Conservation (phyloP, 495 filamentous ascomycete genomes). For the Penicilliopsis zonata region DNA sequence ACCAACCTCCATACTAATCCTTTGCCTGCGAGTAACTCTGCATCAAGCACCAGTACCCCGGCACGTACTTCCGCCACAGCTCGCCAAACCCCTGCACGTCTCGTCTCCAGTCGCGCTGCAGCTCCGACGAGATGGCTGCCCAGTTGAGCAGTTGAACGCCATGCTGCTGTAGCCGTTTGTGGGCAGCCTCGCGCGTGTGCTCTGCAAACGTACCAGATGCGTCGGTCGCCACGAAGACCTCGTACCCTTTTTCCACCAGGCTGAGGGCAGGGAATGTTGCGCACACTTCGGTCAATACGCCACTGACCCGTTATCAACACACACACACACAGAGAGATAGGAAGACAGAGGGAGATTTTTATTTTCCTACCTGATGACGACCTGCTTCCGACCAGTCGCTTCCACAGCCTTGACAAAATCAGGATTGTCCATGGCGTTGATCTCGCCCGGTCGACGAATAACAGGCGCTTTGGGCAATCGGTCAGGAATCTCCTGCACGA, state of each 20-base stretch:
- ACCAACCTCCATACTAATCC: too few species aligned
- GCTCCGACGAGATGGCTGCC: conserved; percentile 43
- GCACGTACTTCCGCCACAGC: too few species aligned
- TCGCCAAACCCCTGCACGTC: too few species aligned
- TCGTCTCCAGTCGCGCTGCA: conserved; percentile 63
- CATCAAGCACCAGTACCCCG: too few species aligned
- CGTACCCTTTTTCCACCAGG: conserved; percentile 49
- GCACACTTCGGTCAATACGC: conserved; percentile 54
- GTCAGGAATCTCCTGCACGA: conserved; percentile 45
- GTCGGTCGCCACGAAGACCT: conserved; percentile 52
- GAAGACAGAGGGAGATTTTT: neutral
- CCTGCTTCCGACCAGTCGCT: conserved; percentile 44
- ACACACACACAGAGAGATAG: neutral
- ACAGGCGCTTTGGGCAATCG: conserved; percentile 45
- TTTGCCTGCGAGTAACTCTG: too few species aligned
- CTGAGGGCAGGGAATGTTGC: conserved; percentile 52
- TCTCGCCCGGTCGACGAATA: conserved; percentile 49
- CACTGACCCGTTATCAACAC: conserved; percentile 15
- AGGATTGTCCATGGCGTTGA: conserved; percentile 54
- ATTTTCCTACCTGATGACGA: conserved; percentile 30
- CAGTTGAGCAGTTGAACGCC: conserved; percentile 42
- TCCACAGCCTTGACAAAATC: conserved; percentile 45
- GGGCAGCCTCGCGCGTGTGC: conserved; percentile 36
- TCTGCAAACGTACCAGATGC: conserved; percentile 41
- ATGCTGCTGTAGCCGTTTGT: conserved; percentile 42